Base-by-base conservation (phyloP, 768 basidiomycete genomes). In the Gloeostereum incarnatum region DNA sequence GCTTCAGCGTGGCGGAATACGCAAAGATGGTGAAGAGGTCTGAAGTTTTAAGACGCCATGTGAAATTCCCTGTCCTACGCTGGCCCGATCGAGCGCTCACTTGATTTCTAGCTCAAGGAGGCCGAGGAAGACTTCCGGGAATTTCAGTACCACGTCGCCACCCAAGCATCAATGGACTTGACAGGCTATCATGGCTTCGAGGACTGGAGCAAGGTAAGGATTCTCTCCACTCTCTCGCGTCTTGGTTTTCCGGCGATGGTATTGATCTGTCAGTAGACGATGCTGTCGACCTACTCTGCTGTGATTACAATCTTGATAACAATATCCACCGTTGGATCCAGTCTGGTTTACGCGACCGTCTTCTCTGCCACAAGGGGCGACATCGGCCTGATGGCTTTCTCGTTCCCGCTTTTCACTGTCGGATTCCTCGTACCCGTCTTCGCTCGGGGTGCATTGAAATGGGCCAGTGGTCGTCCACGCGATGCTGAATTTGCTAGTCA, bases 391-490 rank as follows among this genome's bases (percentile, higher is more conserved):
- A 49, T 55, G 53, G 50, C 45, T 36, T 54, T 50, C 38, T 47
- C 43, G 14, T 55, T 55, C 46, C 53, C 51, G 26, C 49, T 55
- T 35, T 55, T 55, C 41, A 45, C 40, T 35, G 41, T 40, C 10
- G 54, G 54, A 19, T 56, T 56, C 31, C 42, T 54, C 13, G 34
- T 55, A 3, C 53, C 54, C 7, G 51, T 45, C 23, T 40, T 52
- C 25, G 32, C 50, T 19, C 45, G 49, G 29, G 9, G 45, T n/a
- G 21, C 44, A 6, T 38, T 52, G 17, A 38, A 33, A 41, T 50
- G 44, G 49, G 54, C 49, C 22, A 45, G 52, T 5, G 33, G 39
- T 17, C 26, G 47, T 20, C 45, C 47, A 13, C 48, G 43, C 22
- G 46, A 49, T 27, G 34, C 48, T n/a, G 35, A 41, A 21, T 55